Conservation (phyloP, 23 red algal genomes). For the Pyropia haitanensis region DNA sequence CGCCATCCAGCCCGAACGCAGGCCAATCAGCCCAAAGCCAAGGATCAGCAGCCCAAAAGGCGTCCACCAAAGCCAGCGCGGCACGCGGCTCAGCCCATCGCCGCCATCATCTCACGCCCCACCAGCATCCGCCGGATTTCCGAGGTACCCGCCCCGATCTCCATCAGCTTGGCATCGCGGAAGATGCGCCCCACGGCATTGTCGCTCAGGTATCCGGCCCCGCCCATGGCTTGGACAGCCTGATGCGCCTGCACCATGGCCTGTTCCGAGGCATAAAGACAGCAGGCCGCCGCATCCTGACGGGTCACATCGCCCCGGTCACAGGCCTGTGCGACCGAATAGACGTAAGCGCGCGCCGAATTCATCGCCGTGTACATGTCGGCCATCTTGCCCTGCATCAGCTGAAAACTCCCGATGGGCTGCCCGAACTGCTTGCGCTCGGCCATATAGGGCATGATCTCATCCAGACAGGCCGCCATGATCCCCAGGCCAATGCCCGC, state of each 20-base stretch:
- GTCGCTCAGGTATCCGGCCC: conserved; percentile 36
- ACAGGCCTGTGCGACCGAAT: background rate
- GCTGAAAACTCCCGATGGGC: conserved; percentile 39
- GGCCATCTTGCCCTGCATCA: conserved; percentile 50
- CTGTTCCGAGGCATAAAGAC: conserved; percentile 4
- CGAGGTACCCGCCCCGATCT: conserved; percentile 57
- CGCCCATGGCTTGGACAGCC: conserved; percentile 39
- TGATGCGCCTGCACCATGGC: conserved; percentile 36
- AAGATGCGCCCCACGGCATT: conserved; percentile 42
- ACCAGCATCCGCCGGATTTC: conserved; percentile 50
- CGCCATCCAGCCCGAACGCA: too few species aligned
- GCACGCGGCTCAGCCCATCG: too few species aligned
- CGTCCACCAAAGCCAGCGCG: too few species aligned
- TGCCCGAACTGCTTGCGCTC: conserved; percentile 55
- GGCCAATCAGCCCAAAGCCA: too few species aligned
- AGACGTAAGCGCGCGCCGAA: conserved; percentile 12
- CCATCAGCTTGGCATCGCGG: conserved; percentile 56
- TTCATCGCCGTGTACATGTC: conserved; percentile 41
- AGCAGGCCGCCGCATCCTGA: background rate
- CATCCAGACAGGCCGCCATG: conserved; percentile 50
- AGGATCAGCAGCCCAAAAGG: too few species aligned
- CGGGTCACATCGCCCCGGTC: background rate
- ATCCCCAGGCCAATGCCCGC: conserved; percentile 35
- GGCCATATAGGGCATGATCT: conserved; percentile 28
- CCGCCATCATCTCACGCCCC: conserved; percentile 3